Base-by-base conservation (phyloP, 306 rosid species). In the Vigna angularis region DNA sequence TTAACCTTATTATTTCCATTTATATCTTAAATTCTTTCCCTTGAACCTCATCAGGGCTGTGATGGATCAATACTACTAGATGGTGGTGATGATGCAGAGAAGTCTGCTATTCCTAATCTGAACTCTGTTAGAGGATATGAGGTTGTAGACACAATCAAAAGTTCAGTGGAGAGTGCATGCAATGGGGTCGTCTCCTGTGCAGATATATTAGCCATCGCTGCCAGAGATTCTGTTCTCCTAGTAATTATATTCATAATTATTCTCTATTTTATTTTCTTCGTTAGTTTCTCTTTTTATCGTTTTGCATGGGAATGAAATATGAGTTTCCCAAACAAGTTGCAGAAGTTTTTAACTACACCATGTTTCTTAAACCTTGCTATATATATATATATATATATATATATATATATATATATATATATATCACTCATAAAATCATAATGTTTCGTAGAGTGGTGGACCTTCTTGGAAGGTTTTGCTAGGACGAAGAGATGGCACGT, bases 181-280 rank as follows among this genome's bases (percentile, higher is more conserved):
- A 79, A 65, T 28, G 97, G 97, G 18, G 87, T 90, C 68, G 97
- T 92, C 12, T 94, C 98, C 0, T 94, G 98, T 67, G 93, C 98
- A 73, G 97, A 94, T 73, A 88, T 94, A 68, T 61, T 94, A 44
- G 62, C 98, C 73, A 72, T 94, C 26, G 97, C 93, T 30, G 97
- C 97, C 4, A 82, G 92, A 86, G 97, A 94, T 76, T 89, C 98
- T 63, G 93, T 94, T 40, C 40, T 88, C 45, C 83, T 94, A 36
- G 97, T 94, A 90, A 86, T 16, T 68, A 16, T 32, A 36, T 28
- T 24, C 52, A 50, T 22, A 51, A 3, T 36, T 32, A 53, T 45
- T 55, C 42, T 24, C 53, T 48, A 18, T 45, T 28, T 45, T 20
- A 6, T 0, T 34, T 28, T 45, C 16, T 45, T 12, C 15, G 13